Percentiles rank a stretch among this genome's conserved stretches.
These are phyloP conservation scores for Candida loeiensis DNA, from an alignment of 805 yeast genomes.

Conservation along the genomic window DNA sequence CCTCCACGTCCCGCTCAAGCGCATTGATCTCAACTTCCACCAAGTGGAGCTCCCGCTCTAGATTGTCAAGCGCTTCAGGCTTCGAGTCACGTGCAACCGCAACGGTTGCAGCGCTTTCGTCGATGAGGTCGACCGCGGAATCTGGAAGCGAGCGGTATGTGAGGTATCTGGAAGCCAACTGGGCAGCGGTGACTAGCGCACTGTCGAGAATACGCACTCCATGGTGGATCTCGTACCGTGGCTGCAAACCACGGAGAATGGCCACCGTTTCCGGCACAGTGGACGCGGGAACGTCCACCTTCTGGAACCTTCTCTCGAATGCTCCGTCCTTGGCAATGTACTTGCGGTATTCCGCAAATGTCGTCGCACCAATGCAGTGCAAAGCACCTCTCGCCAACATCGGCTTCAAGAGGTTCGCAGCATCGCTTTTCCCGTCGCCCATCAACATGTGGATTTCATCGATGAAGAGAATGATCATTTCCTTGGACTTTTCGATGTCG, in stretches of 20 bases:
- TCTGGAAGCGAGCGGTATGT: slow-evolving; percentile 96
- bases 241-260: slow-evolving; percentile 92
- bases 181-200: slow-evolving; percentile 92
- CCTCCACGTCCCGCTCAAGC: slow-evolving; percentile 89
- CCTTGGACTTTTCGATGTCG: slow-evolving; percentile 86
- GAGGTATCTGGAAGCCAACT: slow-evolving; percentile 86
- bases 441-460: slow-evolving; percentile 99
- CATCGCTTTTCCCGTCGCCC: slow-evolving; percentile 98
- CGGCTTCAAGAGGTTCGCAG: slow-evolving; percentile 94
- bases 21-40: slow-evolving; percentile 96
- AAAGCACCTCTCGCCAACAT: slow-evolving; percentile 94
- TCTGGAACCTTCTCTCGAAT: slow-evolving; percentile 96
- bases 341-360: slow-evolving; percentile 89
- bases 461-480: slow-evolving; percentile 83
- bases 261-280: slow-evolving; percentile 91
- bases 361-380: slow-evolving; percentile 98
- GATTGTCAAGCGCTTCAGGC: slow-evolving; percentile 92
- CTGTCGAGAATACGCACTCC: slow-evolving; percentile 95
- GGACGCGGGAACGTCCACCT: slow-evolving; percentile 93
- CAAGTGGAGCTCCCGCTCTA: slow-evolving; percentile 88
- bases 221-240: slow-evolving; percentile 93
- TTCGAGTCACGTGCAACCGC: slow-evolving; percentile 98
- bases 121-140: slow-evolving; percentile 93
- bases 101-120: slow-evolving; percentile 93
- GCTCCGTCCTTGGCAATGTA: slow-evolving; percentile 96